phyloP scores from a whole-genome alignment of 495 filamentous ascomycete genomes.

The Aspergillus olivimuriae region DNA sequence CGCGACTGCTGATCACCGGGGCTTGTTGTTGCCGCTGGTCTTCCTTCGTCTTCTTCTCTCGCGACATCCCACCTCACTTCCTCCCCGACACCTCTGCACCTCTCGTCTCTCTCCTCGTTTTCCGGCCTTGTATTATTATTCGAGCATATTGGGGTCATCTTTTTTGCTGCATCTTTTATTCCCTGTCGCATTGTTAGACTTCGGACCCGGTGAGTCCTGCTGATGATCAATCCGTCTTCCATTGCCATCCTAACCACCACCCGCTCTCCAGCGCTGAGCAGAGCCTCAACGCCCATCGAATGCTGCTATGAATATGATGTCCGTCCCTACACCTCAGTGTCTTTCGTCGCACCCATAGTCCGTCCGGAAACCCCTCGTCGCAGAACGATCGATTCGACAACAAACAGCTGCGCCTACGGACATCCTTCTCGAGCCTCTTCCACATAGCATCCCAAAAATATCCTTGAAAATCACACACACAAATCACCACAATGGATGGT shows the following conservation, averaged over 20 bases:
- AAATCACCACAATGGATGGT: slow-evolving; percentile 27
- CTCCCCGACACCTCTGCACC: slow-evolving; percentile 1
- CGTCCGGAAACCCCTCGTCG: background rate
- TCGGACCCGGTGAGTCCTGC: too few species aligned
- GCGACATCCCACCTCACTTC: slow-evolving; percentile 5
- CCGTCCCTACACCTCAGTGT: slow-evolving; percentile 12
- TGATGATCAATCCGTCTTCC: too few species aligned
- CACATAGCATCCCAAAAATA: background rate
- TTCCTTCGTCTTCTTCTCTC: background rate
- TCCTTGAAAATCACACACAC: background rate
- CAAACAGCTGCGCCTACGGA: too few species aligned
- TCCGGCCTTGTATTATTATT: background rate
- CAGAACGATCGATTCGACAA: background rate
- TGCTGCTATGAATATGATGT: slow-evolving; percentile 33
- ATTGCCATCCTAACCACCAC: slow-evolving; percentile 1
- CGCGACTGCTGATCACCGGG: background rate
- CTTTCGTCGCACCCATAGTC: slow-evolving; percentile 2
- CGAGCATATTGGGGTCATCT: background rate
- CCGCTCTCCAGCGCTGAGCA: slow-evolving; percentile 29
- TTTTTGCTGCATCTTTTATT: background rate
- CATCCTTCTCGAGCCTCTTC: background rate
- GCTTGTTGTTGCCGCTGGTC: background rate
- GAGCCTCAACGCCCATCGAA: slow-evolving; percentile 33
- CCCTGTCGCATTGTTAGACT: too few species aligned
- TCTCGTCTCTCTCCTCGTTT: slow-evolving; percentile 1